Evolutionary conservation across 768 basidiomycete species (phyloP).

Genomic region (Pisolithus sp.): DNA sequence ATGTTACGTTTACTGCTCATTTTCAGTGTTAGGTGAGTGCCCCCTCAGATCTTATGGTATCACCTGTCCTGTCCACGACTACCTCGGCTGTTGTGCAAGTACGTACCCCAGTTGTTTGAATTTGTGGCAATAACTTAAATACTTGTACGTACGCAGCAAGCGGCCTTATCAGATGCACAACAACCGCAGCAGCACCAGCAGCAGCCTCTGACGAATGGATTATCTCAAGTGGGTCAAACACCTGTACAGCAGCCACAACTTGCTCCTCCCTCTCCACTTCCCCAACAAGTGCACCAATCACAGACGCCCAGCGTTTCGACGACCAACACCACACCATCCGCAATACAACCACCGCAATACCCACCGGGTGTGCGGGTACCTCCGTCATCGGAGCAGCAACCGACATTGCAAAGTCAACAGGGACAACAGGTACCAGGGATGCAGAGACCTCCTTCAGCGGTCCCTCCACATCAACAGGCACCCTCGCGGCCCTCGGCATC

Average conservation of each 20-base stretch:
- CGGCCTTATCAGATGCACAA: conserved; percentile 30
- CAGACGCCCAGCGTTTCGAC: conserved; percentile 11
- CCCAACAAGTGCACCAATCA: conserved; percentile 42
- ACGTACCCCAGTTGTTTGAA: conserved; percentile 17
- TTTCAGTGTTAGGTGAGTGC: conserved; percentile 15
- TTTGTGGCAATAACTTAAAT: conserved; percentile 13
- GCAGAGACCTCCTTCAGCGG: conserved; percentile 49
- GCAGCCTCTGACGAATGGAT: conserved; percentile 29
- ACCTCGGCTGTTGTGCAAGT: conserved; percentile 36
- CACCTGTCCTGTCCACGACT: conserved; percentile 37
- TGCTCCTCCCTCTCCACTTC: conserved; percentile 41
- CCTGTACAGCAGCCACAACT: conserved; percentile 27
- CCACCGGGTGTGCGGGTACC: conserved; percentile 64
- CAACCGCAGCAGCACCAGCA: conserved; percentile 37
- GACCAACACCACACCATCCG: conserved; percentile 12
- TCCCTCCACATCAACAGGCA: conserved; percentile 36
- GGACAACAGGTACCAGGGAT: conserved; percentile 34
- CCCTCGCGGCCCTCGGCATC: conserved; percentile 36
- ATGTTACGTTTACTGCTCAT: conserved; percentile 15
- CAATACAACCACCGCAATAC: conserved; percentile 42
- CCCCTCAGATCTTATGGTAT: conserved; percentile 37
- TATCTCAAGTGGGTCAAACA: conserved; percentile 19
- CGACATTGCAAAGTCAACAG: conserved; percentile 17
- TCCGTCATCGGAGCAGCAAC: conserved; percentile 36
- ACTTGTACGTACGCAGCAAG: conserved; percentile 29